Evolutionary conservation across 768 basidiomycete species (phyloP).

Genomic region (Sarcomyxa edulis): DNA sequence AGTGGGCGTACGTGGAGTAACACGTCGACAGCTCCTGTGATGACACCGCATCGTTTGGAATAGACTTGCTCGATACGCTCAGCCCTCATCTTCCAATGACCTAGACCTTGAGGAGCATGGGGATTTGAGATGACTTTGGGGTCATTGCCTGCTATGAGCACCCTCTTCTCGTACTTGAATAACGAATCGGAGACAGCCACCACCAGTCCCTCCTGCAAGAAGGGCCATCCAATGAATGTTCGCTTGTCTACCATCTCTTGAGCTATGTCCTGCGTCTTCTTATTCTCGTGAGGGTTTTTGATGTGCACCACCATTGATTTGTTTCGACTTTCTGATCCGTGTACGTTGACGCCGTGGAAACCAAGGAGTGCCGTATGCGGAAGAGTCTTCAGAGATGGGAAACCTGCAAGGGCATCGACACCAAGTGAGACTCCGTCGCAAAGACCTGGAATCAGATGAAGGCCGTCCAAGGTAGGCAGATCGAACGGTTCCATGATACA

Average conservation of each 20-base stretch:
- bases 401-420: conserved; percentile 83
- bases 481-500: conserved; percentile 82
- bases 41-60: conserved; percentile 84
- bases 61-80: conserved; percentile 80
- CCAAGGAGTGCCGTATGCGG: conserved; percentile 73
- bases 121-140: conserved; percentile 64
- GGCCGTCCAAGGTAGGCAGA: conserved; percentile 80
- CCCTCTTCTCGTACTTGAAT: conserved; percentile 79
- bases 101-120: conserved; percentile 63
- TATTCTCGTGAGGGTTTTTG: conserved; percentile 64
- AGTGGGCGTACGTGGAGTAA: conserved; percentile 86
- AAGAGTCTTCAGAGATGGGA: conserved; percentile 91
- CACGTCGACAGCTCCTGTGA: conserved; percentile 77
- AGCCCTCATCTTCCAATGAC: conserved; percentile 75
- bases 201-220: conserved; percentile 88
- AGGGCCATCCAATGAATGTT: conserved; percentile 88
- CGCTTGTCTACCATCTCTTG: conserved; percentile 68
- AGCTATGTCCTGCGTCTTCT: conserved; percentile 71
- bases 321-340: conserved; percentile 85
- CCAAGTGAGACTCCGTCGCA: conserved; percentile 88
- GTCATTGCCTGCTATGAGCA: conserved; percentile 42
- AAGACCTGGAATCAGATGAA: conserved; percentile 82
- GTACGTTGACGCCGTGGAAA: conserved; percentile 89
- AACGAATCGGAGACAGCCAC: conserved; percentile 80
- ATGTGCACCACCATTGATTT: conserved; percentile 92